Percentiles rank a stretch among this genome's conserved stretches.
phyloP scores from a whole-genome alignment of 176 grass and related monocot genomes.

The Cymbopogon citratus region DNA sequence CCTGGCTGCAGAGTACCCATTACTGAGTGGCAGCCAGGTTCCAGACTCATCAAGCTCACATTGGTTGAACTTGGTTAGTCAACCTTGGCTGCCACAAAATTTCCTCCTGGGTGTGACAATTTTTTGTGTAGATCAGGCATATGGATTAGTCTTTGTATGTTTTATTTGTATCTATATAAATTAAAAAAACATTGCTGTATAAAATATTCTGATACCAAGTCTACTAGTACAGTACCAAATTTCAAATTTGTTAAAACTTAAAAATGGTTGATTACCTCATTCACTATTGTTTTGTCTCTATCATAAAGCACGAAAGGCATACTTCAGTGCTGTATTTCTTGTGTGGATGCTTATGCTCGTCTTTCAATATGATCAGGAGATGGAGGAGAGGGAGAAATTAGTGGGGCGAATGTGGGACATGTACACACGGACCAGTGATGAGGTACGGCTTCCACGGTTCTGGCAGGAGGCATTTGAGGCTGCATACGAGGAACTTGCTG shows the following conservation, averaged over 20 bases:
- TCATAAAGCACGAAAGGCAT: background rate
- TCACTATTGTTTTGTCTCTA: background rate
- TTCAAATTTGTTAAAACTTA: background rate
- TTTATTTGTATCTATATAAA: background rate
- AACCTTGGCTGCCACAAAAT: background rate
- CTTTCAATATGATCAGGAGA: constrained; percentile 43
- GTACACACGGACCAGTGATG: constrained; percentile 60
- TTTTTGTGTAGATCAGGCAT: background rate
- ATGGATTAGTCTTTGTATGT: background rate
- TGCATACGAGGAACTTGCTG: constrained; percentile 78
- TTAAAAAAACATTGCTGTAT: background rate
- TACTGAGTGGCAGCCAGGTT: background rate
- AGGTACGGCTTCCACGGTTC: constrained; percentile 58
- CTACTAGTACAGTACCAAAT: background rate
- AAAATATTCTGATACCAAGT: background rate
- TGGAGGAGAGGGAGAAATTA: constrained; percentile 90
- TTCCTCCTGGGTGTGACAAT: background rate
- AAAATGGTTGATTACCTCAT: background rate
- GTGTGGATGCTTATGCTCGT: background rate
- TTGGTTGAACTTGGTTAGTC: background rate
- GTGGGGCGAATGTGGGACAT: constrained; percentile 87
- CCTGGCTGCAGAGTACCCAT: background rate
- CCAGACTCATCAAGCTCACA: background rate
- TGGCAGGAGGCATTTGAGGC: constrained; percentile 90
- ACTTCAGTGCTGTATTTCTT: background rate